Conservation (phyloP, 331 rosid species). For the Malus hybrid region DNA sequence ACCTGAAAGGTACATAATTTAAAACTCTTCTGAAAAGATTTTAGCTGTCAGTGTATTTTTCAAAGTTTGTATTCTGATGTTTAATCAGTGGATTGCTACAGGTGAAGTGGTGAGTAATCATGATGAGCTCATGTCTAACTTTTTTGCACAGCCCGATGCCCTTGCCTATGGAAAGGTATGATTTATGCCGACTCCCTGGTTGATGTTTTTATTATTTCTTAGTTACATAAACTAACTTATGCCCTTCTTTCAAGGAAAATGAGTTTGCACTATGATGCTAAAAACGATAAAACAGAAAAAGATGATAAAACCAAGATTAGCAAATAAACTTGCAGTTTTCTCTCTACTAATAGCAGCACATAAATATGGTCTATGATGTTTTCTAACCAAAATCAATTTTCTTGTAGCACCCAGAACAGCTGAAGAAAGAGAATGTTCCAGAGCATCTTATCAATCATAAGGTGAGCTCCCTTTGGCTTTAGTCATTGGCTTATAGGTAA, state of each 20-base stretch:
- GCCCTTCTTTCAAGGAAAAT: background rate
- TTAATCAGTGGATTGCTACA: conserved; percentile 12
- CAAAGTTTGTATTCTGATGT: conserved; percentile 4
- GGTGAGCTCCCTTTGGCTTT: conserved; percentile 36
- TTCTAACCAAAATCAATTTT: conserved; percentile 14
- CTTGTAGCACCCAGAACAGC: conserved; percentile 59
- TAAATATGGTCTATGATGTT: background rate
- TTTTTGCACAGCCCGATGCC: conserved; percentile 93
- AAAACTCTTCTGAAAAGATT: background rate
- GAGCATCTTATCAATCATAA: conserved; percentile 82
- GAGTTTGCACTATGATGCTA: background rate
- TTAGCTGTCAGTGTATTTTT: background rate
- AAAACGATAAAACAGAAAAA: background rate
- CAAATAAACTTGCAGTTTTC: background rate
- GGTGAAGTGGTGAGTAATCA: conserved; percentile 80
- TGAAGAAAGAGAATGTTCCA: conserved; percentile 77
- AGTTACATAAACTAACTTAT: too few relatives aligned
- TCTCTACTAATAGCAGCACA: background rate
- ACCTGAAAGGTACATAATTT: conserved; percentile 53
- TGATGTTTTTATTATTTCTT: too few relatives aligned
- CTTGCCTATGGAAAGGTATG: conserved; percentile 62
- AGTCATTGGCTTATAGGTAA: conserved; percentile 1
- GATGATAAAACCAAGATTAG: background rate
- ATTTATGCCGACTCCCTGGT: background rate
- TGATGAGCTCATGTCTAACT: conserved; percentile 91